Evolutionary conservation across 2,329 filamentous ascomycete genomes (phyloP).

Genomic region (Chalaropsis ovoidea): DNA sequence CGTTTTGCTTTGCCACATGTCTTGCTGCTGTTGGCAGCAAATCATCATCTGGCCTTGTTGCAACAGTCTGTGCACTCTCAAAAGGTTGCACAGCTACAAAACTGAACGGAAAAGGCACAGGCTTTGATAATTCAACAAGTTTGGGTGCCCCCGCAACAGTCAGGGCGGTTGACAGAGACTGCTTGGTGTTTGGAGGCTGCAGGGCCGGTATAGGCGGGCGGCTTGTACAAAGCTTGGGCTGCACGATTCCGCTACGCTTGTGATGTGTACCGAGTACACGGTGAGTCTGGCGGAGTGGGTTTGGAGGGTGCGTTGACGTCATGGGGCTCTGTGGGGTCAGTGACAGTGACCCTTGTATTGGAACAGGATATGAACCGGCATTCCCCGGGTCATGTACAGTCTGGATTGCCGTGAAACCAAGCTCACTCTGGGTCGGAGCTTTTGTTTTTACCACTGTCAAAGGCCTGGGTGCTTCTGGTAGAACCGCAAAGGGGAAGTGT

Average conservation of each 20-base stretch:
- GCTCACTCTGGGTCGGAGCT: no score
- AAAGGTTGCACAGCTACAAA: slow-evolving; percentile 28
- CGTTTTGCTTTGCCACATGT: background rate
- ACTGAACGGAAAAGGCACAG: slow-evolving; percentile 28
- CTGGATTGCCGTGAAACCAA: no score
- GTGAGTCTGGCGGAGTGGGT: background rate
- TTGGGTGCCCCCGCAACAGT: background rate
- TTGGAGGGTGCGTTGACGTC: background rate
- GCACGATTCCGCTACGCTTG: slow-evolving; percentile 14
- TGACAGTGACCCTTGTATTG: background rate
- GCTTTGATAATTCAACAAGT: slow-evolving; percentile 17
- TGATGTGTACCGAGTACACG: background rate
- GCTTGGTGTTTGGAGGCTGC: background rate
- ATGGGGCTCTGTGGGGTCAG: background rate
- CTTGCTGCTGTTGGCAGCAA: background rate
- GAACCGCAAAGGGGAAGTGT: background rate
- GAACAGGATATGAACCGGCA: no score
- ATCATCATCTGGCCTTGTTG: slow-evolving; percentile 16
- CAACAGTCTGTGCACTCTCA: slow-evolving; percentile 23
- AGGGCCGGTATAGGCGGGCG: slow-evolving; percentile 2
- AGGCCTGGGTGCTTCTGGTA: background rate
- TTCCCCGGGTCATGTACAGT: no score
- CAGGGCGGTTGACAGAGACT: background rate
- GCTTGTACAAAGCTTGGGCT: background rate
- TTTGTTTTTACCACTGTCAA: background rate